Conservation (phyloP, 306 rosid genomes). For the Sicyos edulis region DNA sequence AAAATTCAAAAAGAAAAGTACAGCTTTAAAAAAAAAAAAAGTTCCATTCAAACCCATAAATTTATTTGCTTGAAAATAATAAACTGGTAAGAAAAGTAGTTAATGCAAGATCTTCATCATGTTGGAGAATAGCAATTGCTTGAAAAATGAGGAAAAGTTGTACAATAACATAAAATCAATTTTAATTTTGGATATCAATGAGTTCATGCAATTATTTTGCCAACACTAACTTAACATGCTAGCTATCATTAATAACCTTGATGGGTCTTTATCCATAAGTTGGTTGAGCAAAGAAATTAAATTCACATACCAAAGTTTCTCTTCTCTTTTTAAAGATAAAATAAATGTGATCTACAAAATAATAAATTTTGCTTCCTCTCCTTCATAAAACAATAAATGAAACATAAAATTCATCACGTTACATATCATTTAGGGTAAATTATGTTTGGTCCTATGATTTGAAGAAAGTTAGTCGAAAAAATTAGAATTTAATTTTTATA, state of each 20-base stretch:
- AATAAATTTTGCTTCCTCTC: background rate
- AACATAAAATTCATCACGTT: too few species aligned
- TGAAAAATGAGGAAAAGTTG: background rate
- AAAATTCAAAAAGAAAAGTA: too few species aligned
- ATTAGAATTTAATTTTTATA: too few species aligned
- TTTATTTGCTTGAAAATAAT: background rate
- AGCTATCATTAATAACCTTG: slow-evolving; percentile 11
- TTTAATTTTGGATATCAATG: background rate
- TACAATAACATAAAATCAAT: too few species aligned
- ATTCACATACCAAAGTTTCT: slow-evolving; percentile 11
- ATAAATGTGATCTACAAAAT: slow-evolving; percentile 9
- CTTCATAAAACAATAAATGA: background rate
- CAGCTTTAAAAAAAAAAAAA: too few species aligned
- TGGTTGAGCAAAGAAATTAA: slow-evolving; percentile 2
- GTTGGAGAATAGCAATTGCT: background rate
- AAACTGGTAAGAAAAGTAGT: background rate
- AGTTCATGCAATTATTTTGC: background rate
- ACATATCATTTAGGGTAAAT: too few species aligned
- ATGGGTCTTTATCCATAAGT: slow-evolving; percentile 10
- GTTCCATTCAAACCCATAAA: background rate
- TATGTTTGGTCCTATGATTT: too few species aligned
- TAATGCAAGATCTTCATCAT: background rate
- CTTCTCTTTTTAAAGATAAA: background rate
- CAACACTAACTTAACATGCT: background rate
- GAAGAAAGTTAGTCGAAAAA: too few species aligned